phyloP scores from a whole-genome alignment of 208 protist genomes.

The Novymonas esmeraldas region DNA sequence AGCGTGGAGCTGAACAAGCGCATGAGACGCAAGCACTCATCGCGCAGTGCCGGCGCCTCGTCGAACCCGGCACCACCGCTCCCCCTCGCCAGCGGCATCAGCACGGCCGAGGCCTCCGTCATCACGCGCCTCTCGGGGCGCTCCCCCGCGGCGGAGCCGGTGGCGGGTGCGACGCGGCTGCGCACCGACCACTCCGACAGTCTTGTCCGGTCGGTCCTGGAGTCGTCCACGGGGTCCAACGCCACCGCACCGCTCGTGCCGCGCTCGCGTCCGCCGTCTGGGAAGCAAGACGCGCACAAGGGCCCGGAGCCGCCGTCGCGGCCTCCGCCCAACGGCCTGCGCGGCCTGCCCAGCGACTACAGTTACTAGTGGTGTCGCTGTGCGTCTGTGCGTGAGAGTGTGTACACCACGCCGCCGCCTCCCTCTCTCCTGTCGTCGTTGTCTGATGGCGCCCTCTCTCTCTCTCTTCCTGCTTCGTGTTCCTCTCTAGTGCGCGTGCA shows the following conservation, averaged over 20 bases:
- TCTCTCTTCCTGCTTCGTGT: background rate
- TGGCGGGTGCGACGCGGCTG: background rate
- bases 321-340: background rate
- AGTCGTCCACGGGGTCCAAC: background rate
- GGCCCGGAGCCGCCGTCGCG: constrained; percentile 2
- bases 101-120: background rate
- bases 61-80: background rate
- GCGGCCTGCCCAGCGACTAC: constrained; percentile 8
- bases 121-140: background rate
- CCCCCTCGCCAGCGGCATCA: background rate
- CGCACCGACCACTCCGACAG: constrained; percentile 8
- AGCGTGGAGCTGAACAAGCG: constrained; percentile 45
- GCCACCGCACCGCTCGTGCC: constrained; percentile 7
- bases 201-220: constrained; percentile 4
- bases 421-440: background rate
- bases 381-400: background rate
- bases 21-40: constrained; percentile 18
- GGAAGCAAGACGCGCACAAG: constrained; percentile 6
- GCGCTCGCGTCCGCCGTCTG: constrained; percentile 16
- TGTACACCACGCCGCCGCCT: background rate
- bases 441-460: background rate
- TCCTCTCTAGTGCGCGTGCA: no score
- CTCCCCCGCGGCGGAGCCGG: background rate
- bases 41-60: background rate
- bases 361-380: constrained; percentile 2